Evolutionary conservation across 257 asterid species (phyloP).

Genomic region (Buddleja alternifolia): DNA sequence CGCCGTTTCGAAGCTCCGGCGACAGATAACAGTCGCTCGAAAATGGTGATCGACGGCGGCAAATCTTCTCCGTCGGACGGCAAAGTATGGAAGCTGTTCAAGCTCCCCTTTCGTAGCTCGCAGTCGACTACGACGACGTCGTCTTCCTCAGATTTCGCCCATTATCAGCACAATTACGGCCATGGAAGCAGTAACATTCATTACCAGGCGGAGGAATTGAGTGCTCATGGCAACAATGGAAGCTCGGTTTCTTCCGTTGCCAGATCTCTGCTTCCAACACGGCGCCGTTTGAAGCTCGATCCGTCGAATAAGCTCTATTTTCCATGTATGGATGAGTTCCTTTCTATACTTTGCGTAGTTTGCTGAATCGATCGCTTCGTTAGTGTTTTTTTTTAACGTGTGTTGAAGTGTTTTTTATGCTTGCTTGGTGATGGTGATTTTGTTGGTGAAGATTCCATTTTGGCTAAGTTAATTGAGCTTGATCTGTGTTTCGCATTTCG

Average conservation of each 20-base stretch:
- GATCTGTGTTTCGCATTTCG: conserved; percentile 26
- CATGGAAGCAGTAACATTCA: conserved; percentile 44
- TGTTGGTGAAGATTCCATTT: neutral
- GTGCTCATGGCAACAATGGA: conserved; percentile 38
- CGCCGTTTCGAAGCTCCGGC: conserved; percentile 22
- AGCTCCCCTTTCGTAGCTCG: conserved; percentile 57
- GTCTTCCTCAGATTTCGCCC: conserved; percentile 37
- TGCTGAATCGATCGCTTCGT: too few relatives aligned
- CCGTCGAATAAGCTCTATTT: conserved; percentile 86
- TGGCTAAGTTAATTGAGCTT: neutral
- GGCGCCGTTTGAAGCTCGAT: conserved; percentile 96
- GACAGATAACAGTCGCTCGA: neutral
- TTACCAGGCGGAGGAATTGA: conserved; percentile 71
- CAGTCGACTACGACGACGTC: conserved; percentile 27
- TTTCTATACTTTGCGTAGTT: conserved; percentile 26
- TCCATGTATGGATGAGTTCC: conserved; percentile 59
- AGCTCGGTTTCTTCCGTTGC: conserved; percentile 85
- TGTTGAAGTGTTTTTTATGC: neutral
- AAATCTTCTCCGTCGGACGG: conserved; percentile 39
- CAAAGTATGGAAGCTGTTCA: conserved; percentile 57
- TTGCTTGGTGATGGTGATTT: neutral
- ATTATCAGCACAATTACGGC: conserved; percentile 55
- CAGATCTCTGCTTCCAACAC: conserved; percentile 83
- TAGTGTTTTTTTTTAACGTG: neutral
- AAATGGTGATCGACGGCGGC: conserved; percentile 55